phyloP scores from a whole-genome alignment of 2,329 filamentous ascomycete genomes.

The Talaromyces sp. region DNA sequence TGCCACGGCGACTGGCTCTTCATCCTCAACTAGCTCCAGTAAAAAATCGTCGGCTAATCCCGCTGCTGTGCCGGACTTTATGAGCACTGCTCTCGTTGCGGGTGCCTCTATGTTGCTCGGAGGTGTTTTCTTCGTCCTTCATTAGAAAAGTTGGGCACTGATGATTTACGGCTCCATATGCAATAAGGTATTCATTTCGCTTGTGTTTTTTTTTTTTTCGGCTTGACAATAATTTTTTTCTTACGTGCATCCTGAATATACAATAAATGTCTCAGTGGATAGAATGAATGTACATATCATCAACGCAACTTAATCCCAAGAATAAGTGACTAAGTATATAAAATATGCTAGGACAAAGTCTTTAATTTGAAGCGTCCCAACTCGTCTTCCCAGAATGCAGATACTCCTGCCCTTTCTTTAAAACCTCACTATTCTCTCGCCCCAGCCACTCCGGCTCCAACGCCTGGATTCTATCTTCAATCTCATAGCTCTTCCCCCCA shows the following conservation, averaged over 20 bases:
- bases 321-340: not conserved
- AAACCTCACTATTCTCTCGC: constrained; percentile 31
- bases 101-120: constrained; percentile 11
- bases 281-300: constrained; percentile 3
- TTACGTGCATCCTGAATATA: not conserved
- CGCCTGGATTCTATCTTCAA: constrained; percentile 25
- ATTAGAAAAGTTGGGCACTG: not conserved
- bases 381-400: constrained; percentile 12
- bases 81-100: constrained; percentile 10
- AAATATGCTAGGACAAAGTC: not conserved
- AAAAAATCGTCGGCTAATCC: not conserved
- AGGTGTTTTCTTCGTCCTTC: constrained; percentile 12
- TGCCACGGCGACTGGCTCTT: not conserved
- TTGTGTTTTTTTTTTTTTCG: not conserved
- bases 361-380: constrained; percentile 12
- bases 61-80: constrained; percentile 2
- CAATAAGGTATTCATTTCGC: not conserved
- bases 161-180: not conserved
- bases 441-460: constrained; percentile 29
- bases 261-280: not conserved
- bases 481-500: constrained; percentile 26
- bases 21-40: not conserved
- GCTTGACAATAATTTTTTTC: not conserved
- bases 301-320: not conserved
- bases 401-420: constrained; percentile 18